Conservation (phyloP, 2,329 filamentous ascomycete species). For the Curvularia lunata region DNA sequence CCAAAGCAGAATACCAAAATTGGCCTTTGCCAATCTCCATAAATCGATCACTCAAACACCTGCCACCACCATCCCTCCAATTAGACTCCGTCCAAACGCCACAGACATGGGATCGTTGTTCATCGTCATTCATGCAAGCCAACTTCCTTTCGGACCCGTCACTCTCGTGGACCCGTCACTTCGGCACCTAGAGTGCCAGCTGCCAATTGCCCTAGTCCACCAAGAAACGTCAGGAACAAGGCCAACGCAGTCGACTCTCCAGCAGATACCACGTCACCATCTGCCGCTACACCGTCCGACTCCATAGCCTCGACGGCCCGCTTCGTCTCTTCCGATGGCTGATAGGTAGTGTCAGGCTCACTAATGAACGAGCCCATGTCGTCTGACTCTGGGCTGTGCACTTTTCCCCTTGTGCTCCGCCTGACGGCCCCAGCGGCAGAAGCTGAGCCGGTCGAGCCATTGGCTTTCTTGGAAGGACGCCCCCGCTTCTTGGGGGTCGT, state of each 20-base stretch:
- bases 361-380: constrained; percentile 19
- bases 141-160: not conserved
- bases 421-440: constrained; percentile 22
- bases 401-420: constrained; percentile 28
- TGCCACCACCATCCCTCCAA: not conserved
- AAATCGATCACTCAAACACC: constrained; percentile 1
- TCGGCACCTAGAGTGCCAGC: constrained; percentile 47
- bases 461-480: constrained; percentile 35
- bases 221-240: constrained; percentile 42
- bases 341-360: constrained; percentile 37
- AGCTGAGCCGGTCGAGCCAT: constrained; percentile 18
- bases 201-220: constrained; percentile 45
- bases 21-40: not conserved
- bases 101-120: not conserved
- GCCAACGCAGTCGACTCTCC: constrained; percentile 47
- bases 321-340: constrained; percentile 30
- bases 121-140: not conserved
- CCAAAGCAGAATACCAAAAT: constrained; percentile 1
- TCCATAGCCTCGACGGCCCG: constrained; percentile 37
- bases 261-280: constrained; percentile 39
- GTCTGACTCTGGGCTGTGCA: constrained; percentile 28
- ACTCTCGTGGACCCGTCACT: constrained; percentile 33
- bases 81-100: constrained; percentile 2
- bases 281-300: constrained; percentile 33
- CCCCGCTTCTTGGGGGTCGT: constrained; percentile 38